Base-by-base conservation (phyloP, 371 early-diverging fungal genomes). In the Syncephalis fuscata region DNA sequence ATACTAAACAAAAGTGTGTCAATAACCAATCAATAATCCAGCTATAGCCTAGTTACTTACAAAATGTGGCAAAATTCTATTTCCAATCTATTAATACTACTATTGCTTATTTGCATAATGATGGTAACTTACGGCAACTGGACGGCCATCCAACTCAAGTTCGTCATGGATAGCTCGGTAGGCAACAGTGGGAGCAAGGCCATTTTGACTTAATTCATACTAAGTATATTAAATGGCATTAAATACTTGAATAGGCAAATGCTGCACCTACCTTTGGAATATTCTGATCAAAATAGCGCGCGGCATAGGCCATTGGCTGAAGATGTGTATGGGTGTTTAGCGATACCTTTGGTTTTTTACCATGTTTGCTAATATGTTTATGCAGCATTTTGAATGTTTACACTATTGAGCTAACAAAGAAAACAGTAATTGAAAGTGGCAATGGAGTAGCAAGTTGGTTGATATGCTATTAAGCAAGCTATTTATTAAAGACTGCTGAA, bases 151-250 rank as follows among this genome's bases (percentile, higher is more conserved):
- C 22, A 74, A 59, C 49, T 68, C 66, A 16, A 74, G 61, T 50
- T 73, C 67, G 53, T 76, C 76, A 51, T 76, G 74, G 45, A 73
- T 63, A 23, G 73, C 54, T 55, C 74, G 76, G 53, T 76, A 76
- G 2, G 70, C 70, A 23, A 63, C 64, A 25, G 49, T 49, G 8
- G 76, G 62, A 2, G 62, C 65, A 43, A 63, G 54, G n/a, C 67
- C 56, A 20, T 57, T 47, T 5, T 58, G 50, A 1, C 73, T 70
- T 21, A 76, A 44, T 32, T 52, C 53, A 53, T 45, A 64, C 56
- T 70, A 53, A 71, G 45, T 14, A 55, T 50, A 27, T 59, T n/a
- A 22, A 16, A 22, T 21, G 14, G 14, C 14, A 24, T 5, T 11
- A 16, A 44, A 44, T 11, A 8, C 7, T 7, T 15, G 4, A 8